These are phyloP conservation scores for Aureobasidium uvarum DNA, from an alignment of 2,329 filamentous ascomycete genomes.

Conservation along the genomic window DNA sequence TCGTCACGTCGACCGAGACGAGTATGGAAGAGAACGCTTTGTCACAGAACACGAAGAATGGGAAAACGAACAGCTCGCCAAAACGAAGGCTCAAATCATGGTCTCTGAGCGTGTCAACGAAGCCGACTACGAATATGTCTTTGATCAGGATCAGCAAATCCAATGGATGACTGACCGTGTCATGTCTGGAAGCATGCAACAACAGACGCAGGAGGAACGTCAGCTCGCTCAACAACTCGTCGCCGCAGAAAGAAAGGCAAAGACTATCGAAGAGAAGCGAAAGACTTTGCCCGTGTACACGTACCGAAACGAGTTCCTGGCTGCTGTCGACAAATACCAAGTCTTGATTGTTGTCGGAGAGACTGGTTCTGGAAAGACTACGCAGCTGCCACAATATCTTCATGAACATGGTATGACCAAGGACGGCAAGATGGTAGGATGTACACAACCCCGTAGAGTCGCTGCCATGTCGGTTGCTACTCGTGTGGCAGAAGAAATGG, in stretches of 20 bases:
- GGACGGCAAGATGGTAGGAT: conserved; percentile 78
- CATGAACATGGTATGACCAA: conserved; percentile 90
- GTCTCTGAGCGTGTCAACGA: conserved; percentile 72
- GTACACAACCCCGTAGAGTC: conserved; percentile 91
- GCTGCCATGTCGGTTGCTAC: conserved; percentile 97
- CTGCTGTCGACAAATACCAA: conserved; percentile 82
- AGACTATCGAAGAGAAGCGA: conserved; percentile 85
- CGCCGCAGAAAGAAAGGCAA: conserved; percentile 81
- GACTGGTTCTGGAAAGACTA: conserved; percentile 94
- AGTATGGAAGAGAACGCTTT: conserved; percentile 82
- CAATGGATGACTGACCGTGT: conserved; percentile 76
- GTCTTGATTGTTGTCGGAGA: conserved; percentile 91
- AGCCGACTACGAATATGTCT: conserved; percentile 85
- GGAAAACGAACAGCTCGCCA: conserved; percentile 85
- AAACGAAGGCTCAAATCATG: conserved; percentile 82
- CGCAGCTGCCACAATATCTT: conserved; percentile 89
- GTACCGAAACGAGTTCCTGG: conserved; percentile 80
- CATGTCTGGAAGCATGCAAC: conserved; percentile 65
- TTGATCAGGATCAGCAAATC: conserved; percentile 86
- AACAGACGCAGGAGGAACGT: conserved; percentile 72
- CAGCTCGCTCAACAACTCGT: conserved; percentile 78
- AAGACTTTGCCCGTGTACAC: conserved; percentile 88
- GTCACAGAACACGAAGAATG: conserved; percentile 95
- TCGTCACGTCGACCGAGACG: conserved; percentile 82
- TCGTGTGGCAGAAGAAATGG: conserved; percentile 92